These are phyloP conservation scores for Coniochaeta prunicola DNA, from an alignment of 2,329 filamentous ascomycete genomes.

Conservation along the genomic window DNA sequence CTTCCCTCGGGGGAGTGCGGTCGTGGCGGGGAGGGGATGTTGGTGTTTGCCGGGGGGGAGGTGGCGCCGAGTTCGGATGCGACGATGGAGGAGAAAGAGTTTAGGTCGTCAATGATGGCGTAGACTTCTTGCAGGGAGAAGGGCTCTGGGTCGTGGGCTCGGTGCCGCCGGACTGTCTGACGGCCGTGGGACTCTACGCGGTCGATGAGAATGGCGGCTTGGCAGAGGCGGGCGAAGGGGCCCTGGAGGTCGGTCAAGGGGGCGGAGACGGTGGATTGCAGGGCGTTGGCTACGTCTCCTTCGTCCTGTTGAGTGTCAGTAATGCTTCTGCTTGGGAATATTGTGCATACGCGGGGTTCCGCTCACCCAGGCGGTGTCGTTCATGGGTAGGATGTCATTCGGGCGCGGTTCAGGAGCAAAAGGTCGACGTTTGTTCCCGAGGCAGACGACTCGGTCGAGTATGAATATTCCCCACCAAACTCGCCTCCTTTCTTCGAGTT, in stretches of 20 bases:
- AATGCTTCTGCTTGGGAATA: not conserved
- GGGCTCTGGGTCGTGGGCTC: constrained; percentile 6
- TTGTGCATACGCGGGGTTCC: not conserved
- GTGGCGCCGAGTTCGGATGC: constrained; percentile 5
- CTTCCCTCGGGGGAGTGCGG: not conserved
- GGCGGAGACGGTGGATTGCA: constrained; percentile 24
- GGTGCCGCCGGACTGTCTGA: constrained; percentile 6
- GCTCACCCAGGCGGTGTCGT: constrained; percentile 32
- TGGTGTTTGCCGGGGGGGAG: not conserved
- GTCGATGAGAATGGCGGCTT: constrained; percentile 26
- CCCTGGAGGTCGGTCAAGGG: constrained; percentile 36
- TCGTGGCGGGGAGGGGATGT: not conserved
- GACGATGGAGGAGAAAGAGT: constrained; percentile 7
- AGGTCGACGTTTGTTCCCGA: constrained; percentile 19
- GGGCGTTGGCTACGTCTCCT: constrained; percentile 22
- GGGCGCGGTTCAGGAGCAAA: constrained; percentile 12
- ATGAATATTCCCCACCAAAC: constrained; percentile 42
- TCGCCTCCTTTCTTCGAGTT: constrained; percentile 36
- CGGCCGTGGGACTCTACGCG: constrained; percentile 23
- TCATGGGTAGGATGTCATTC: constrained; percentile 22
- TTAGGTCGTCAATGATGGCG: constrained; percentile 11
- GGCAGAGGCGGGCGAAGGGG: constrained; percentile 43
- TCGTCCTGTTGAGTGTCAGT: constrained; percentile 21
- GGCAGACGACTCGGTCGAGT: constrained; percentile 28
- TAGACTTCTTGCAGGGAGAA: constrained; percentile 11